A percentile compares a stretch with the other conserved stretches of the same genome.
Evolutionary conservation across 75 land plant species (phyloP).

Genomic region (Picea glauca): DNA sequence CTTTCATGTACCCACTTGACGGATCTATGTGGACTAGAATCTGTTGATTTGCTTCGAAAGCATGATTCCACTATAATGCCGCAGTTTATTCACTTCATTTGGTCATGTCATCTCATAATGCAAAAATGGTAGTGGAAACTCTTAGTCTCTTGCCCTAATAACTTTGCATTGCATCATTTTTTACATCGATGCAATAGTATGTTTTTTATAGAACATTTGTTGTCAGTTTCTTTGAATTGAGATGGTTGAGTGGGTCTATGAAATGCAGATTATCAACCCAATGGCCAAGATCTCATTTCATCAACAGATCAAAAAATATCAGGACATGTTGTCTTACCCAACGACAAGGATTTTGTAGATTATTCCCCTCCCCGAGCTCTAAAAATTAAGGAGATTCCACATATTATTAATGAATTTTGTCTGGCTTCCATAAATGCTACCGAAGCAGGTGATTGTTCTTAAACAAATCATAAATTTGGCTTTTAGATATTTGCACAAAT

Average conservation of each 20-base stretch:
- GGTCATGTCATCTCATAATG: background rate
- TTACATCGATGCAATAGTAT: background rate
- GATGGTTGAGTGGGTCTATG: no score
- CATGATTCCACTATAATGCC: no score
- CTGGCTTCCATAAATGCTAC: slow-evolving; percentile 77
- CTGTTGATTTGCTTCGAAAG: no score
- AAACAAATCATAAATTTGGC: no score
- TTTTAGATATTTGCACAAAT: no score
- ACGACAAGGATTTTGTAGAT: slow-evolving; percentile 9
- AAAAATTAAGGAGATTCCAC: slow-evolving; percentile 34
- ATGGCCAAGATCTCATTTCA: slow-evolving; percentile 51
- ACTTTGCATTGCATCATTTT: background rate
- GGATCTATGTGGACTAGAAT: no score
- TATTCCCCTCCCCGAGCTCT: slow-evolving; percentile 42
- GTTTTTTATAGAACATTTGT: background rate
- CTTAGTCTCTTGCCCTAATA: no score
- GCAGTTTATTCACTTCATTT: background rate
- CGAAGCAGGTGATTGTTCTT: slow-evolving; percentile 43
- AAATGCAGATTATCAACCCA: slow-evolving; percentile 51
- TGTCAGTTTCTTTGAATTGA: no score
- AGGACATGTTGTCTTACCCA: background rate
- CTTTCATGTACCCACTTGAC: no score
- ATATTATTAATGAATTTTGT: slow-evolving; percentile 59
- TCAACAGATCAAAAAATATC: slow-evolving; percentile 22
- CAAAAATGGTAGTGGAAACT: no score